Evolutionary conservation across 257 asterid genomes (phyloP).

Genomic region (Pogostemon cablin): DNA sequence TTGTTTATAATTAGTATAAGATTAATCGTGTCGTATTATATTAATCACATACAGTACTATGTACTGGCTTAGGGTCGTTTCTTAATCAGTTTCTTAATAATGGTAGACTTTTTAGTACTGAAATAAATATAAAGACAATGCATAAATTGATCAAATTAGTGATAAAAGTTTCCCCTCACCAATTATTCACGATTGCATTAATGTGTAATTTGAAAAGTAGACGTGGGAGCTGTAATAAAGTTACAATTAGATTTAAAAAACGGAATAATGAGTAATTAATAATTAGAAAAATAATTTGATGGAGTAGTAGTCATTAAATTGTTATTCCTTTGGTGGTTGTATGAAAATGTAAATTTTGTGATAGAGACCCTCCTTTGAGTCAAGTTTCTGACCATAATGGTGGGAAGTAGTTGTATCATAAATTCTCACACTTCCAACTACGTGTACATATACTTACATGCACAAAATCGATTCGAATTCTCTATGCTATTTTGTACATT

Average conservation of each 20-base stretch:
- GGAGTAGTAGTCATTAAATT: slow-evolving; percentile 4
- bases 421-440: slow-evolving; percentile 22
- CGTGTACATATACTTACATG: not conserved
- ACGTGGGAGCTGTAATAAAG: not conserved
- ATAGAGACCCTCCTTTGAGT: slow-evolving; percentile 8
- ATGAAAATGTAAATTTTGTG: slow-evolving; percentile 14
- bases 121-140: not conserved
- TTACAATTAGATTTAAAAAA: not conserved
- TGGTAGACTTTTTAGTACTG: slow-evolving; percentile 10
- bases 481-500: no score
- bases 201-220: slow-evolving; percentile 1
- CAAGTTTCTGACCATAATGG: slow-evolving; percentile 21
- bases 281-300: not conserved
- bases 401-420: slow-evolving; percentile 38
- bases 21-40: no score
- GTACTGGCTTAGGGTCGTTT: not conserved
- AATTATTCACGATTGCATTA: not conserved
- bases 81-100: slow-evolving; percentile 9
- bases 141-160: not conserved
- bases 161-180: not conserved
- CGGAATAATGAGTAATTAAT: not conserved
- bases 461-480: no score
- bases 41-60: not conserved
- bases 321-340: slow-evolving; percentile 27
- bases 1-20: no score